Evolutionary conservation across 2,329 filamentous ascomycete genomes (phyloP), one percentile per base, ranked within the genome.

Genomic region (Diaporthe sp.): DNA sequence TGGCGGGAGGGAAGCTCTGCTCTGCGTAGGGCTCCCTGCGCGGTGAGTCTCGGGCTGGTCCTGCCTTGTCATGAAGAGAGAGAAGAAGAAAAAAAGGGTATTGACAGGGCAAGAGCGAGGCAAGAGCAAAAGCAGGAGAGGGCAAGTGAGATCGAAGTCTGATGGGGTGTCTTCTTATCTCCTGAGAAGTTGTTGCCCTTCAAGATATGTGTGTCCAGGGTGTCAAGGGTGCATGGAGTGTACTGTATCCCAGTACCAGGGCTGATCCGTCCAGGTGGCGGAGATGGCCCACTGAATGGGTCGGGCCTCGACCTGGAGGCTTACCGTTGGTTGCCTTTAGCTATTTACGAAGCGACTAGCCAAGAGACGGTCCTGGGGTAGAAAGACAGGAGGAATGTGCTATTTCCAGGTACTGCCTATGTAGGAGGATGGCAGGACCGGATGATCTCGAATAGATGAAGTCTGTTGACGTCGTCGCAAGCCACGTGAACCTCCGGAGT

Each of bases 261-360:
- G 46, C 44, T 68, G 61, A 65, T 55, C 71, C 28, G 46, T 73
- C 46, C 2, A 19, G 31, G 58, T 55, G 58, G 58, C 71, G 58
- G 37, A 39, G 37, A 44, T 57, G 71, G 71, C 55, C 71, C 71
- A 73, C 71, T 42, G 25, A 39, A 53, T n/a, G n/a, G 71, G 46
- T 31, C 70, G 44, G 71, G 44, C 71, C 71, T 34, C 58, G 31
- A 37, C 44, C 62, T 37, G 19, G 25, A 62, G 57, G 51, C 70
- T 65, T 42, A n/a, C 39, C 15, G 67, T 68, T 68, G 44, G 62
- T 37, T 22, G 61, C 19, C 31, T 17, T 53, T 53, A 19, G 4
- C 22, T 31, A 22, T 13, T 5, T 37, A 17, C 44, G 46, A 73
- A 62, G 71, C 58, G 55, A 55, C 34, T 31, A 65, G 46, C 28